Conservation (phyloP, 179 eudicot species). For the Spinacia oleracea region DNA sequence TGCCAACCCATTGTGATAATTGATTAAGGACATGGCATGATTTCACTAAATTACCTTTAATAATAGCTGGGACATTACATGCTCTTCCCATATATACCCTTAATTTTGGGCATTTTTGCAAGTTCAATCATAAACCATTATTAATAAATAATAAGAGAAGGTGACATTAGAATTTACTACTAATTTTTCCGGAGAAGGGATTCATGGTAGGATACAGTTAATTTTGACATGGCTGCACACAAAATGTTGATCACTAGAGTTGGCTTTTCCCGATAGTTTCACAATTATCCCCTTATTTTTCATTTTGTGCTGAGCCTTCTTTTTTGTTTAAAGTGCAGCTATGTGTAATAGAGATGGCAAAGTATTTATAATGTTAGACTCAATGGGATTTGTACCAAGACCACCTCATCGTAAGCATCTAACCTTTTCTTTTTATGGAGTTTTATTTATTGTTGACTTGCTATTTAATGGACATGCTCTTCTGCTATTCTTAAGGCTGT, state of each 20-base stretch:
- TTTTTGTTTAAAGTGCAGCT: slow-evolving; percentile 60
- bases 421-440: background rate
- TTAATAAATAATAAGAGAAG: background rate
- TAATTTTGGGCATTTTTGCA: too few relatives aligned
- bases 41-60: background rate
- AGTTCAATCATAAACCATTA: too few relatives aligned
- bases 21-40: background rate
- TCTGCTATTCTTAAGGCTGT: slow-evolving; percentile 61
- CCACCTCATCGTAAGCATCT: slow-evolving; percentile 77
- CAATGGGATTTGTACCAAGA: slow-evolving; percentile 79
- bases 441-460: background rate
- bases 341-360: slow-evolving; percentile 85
- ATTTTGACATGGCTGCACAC: background rate
- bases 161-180: background rate
- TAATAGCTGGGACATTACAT: background rate
- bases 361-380: slow-evolving; percentile 65
- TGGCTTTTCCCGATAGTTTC: background rate
- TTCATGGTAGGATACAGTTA: background rate
- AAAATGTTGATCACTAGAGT: background rate
- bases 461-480: slow-evolving; percentile 6
- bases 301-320: slow-evolving; percentile 21
- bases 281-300: background rate
- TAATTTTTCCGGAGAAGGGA: background rate
- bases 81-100: background rate
- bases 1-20: background rate